Conservation (phyloP, 2,329 filamentous ascomycete genomes). For the Pseudogymnoascus sp. region DNA sequence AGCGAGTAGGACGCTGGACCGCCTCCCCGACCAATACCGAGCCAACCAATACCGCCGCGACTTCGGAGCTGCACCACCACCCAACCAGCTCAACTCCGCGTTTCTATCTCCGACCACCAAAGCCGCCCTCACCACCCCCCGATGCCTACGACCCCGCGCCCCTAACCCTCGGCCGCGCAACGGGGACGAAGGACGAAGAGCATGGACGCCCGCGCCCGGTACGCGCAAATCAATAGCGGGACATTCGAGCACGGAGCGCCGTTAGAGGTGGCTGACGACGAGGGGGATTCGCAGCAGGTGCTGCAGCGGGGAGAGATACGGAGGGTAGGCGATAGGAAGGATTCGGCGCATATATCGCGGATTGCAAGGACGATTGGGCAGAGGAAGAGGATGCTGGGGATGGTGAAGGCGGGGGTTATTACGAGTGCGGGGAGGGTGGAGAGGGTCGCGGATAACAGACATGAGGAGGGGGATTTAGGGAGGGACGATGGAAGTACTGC, state of each 20-base stretch:
- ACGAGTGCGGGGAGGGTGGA: background rate
- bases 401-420: background rate
- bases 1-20: background rate
- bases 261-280: background rate
- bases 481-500: too few relatives aligned
- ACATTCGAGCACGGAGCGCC: background rate
- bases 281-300: background rate
- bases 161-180: background rate
- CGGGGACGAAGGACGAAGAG: background rate
- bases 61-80: background rate
- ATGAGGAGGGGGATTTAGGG: background rate
- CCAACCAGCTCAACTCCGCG: background rate
- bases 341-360: background rate
- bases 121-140: background rate
- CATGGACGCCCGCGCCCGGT: background rate
- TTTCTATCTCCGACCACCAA: background rate
- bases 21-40: background rate
- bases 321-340: background rate
- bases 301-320: background rate
- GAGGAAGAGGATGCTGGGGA: background rate
- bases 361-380: background rate
- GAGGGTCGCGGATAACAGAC: background rate
- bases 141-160: background rate
- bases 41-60: background rate
- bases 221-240: background rate